Evolutionary conservation across 768 basidiomycete species (phyloP).

Genomic region (Lyophyllum semitale): DNA sequence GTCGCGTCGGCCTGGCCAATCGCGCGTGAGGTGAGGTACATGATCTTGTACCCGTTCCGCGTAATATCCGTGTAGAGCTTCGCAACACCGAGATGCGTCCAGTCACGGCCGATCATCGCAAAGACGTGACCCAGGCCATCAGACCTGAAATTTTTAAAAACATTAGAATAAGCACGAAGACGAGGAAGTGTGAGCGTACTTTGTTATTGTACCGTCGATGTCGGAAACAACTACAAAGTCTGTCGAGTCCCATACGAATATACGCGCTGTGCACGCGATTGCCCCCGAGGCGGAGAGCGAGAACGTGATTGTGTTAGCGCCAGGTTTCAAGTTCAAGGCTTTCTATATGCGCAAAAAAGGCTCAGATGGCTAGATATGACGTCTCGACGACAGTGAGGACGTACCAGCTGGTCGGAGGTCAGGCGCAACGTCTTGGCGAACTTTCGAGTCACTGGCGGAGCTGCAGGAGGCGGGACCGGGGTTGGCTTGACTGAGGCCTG

Average conservation of each 20-base stretch:
- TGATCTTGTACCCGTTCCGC: conserved; percentile 95
- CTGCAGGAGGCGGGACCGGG: conserved; percentile 8
- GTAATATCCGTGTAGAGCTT: conserved; percentile 96
- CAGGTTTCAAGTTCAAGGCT: conserved; percentile 79
- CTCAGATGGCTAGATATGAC: neutral
- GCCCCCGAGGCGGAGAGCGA: conserved; percentile 83
- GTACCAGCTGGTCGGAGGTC: conserved; percentile 91
- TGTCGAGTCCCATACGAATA: conserved; percentile 95
- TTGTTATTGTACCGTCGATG: conserved; percentile 99
- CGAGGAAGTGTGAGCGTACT: conserved; percentile 50
- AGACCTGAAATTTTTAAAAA: too few species aligned
- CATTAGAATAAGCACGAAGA: too few species aligned
- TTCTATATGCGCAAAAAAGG: conserved; percentile 50
- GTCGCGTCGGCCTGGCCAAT: conserved; percentile 99
- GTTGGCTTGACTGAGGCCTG: conserved; percentile 26
- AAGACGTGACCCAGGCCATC: conserved; percentile 96
- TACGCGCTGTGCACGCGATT: conserved; percentile 85
- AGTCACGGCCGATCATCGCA: conserved; percentile 96
- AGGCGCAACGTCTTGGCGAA: conserved; percentile 92
- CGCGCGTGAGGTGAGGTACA: conserved; percentile 96
- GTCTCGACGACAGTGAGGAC: conserved; percentile 20
- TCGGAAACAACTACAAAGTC: conserved; percentile 93
- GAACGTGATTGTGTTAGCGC: conserved; percentile 91
- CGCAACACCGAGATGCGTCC: conserved; percentile 97
- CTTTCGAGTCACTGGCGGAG: conserved; percentile 38